A percentile compares a stretch with the other conserved stretches of the same genome.
phyloP scores from a whole-genome alignment of 352 stramenopile species.

The Thalassiosira livingstoniorum region DNA sequence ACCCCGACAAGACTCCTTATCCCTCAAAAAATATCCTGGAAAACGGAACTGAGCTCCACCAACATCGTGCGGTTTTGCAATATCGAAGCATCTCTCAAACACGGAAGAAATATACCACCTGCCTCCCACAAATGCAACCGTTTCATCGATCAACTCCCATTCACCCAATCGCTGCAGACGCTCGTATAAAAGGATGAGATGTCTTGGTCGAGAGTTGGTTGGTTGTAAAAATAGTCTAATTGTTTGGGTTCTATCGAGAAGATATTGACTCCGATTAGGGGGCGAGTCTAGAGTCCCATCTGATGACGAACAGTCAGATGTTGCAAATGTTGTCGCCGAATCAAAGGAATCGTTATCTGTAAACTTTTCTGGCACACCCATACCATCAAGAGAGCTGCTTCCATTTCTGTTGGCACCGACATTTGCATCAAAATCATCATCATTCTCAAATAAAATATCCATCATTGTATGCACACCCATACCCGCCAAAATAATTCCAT shows the following conservation, averaged over 20 bases:
- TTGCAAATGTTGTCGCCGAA: not conserved
- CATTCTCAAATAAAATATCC: slow-evolving; percentile 60
- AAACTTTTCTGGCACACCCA: too few species aligned
- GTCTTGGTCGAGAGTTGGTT: slow-evolving; percentile 70
- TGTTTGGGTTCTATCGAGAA: slow-evolving; percentile 56
- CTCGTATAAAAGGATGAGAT: slow-evolving; percentile 72
- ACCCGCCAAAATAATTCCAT: slow-evolving; percentile 77
- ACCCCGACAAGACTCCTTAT: slow-evolving; percentile 16
- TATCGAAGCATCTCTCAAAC: slow-evolving; percentile 45
- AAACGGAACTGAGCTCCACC: slow-evolving; percentile 27
- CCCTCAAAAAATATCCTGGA: slow-evolving; percentile 44
- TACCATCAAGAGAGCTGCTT: too few species aligned
- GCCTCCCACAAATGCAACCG: slow-evolving; percentile 60
- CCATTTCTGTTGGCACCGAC: not conserved
- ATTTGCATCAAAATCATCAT: not conserved
- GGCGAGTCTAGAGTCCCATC: not conserved
- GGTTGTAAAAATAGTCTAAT: slow-evolving; percentile 71
- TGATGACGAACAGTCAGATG: not conserved
- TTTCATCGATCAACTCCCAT: slow-evolving; percentile 67
- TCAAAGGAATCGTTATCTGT: too few species aligned
- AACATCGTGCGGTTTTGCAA: not conserved
- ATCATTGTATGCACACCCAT: slow-evolving; percentile 81
- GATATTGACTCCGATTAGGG: too few species aligned
- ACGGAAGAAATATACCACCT: slow-evolving; percentile 72
- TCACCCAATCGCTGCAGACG: slow-evolving; percentile 45